These are phyloP conservation scores for Fusarium algeriense DNA, from an alignment of 2,329 filamentous ascomycete genomes.

Conservation along the genomic window DNA sequence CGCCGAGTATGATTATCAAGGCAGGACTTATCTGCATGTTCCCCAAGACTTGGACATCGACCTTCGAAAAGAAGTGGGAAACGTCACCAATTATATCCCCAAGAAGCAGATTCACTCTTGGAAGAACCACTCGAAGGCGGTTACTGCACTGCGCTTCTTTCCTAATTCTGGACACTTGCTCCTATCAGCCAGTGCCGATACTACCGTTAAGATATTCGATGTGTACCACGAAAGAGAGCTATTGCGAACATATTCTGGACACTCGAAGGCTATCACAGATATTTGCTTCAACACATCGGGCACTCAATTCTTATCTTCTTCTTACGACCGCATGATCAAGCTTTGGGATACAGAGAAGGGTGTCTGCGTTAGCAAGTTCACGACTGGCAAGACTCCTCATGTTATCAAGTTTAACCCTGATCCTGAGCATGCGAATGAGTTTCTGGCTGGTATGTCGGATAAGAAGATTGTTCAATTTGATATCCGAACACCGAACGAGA, in stretches of 20 bases:
- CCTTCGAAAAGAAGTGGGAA: conserved; percentile 82
- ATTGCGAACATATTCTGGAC: conserved; percentile 90
- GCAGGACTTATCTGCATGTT: conserved; percentile 96
- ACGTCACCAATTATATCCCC: conserved; percentile 88
- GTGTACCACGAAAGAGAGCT: conserved; percentile 91
- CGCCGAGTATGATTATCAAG: conserved; percentile 90
- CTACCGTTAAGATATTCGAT: conserved; percentile 94
- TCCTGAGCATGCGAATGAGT: conserved; percentile 82
- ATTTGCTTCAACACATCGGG: conserved; percentile 87
- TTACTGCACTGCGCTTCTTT: conserved; percentile 92
- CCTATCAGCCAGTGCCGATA: conserved; percentile 89
- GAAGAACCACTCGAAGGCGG: conserved; percentile 85
- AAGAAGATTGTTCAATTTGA: conserved; percentile 99
- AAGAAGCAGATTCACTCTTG: conserved; percentile 94
- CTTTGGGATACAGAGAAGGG: conserved; percentile 98
- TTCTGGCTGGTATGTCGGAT: conserved; percentile 96
- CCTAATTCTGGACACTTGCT: conserved; percentile 88
- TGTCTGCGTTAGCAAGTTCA: conserved; percentile 87
- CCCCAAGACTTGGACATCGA: conserved; percentile 91
- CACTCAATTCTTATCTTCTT: conserved; percentile 87
- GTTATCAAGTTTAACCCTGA: conserved; percentile 94
- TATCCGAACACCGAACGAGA: conserved; percentile 78
- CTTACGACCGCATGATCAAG: conserved; percentile 96
- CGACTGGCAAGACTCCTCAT: conserved; percentile 94
- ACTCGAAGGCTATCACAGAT: conserved; percentile 90